phyloP scores from a whole-genome alignment of 371 early-diverging fungal genomes.

The Mucor indicus region DNA sequence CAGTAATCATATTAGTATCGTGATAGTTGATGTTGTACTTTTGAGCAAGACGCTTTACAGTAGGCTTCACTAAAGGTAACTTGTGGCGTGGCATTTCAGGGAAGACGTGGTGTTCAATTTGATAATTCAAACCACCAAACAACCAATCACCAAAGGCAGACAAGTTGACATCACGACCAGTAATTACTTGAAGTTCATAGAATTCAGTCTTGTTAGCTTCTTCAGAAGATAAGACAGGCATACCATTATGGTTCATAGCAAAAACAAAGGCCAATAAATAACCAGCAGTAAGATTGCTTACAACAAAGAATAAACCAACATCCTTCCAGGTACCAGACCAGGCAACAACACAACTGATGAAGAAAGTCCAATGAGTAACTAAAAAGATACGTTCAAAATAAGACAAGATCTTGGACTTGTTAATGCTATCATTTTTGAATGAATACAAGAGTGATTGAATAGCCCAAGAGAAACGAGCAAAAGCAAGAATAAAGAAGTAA shows the following conservation, averaged over 20 bases:
- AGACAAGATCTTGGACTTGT: slow-evolving; percentile 38
- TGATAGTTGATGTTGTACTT: slow-evolving; percentile 72
- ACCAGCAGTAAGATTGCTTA: slow-evolving; percentile 70
- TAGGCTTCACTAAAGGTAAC: slow-evolving; percentile 58
- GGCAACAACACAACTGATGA: slow-evolving; percentile 50
- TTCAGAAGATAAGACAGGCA: slow-evolving; percentile 71
- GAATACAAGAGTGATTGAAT: slow-evolving; percentile 61
- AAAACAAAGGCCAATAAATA: slow-evolving; percentile 75
- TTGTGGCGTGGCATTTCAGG: slow-evolving; percentile 80
- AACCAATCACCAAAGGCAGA: slow-evolving; percentile 70
- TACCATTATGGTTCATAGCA: slow-evolving; percentile 86
- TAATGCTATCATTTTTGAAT: slow-evolving; percentile 45
- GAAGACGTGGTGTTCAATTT: slow-evolving; percentile 80
- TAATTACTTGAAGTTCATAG: slow-evolving; percentile 71
- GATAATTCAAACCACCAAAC: slow-evolving; percentile 81
- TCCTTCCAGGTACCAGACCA: slow-evolving; percentile 48
- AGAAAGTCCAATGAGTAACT: slow-evolving; percentile 68
- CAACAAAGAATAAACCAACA: slow-evolving; percentile 60
- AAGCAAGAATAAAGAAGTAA: slow-evolving; percentile 74
- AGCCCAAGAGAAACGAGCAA: slow-evolving; percentile 78
- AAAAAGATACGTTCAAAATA: slow-evolving; percentile 59
- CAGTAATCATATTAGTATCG: slow-evolving; percentile 60
- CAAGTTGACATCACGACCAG: slow-evolving; percentile 74
- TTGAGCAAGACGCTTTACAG: slow-evolving; percentile 64
- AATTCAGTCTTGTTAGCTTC: slow-evolving; percentile 69